These are phyloP conservation scores for Saturnispora quitensis DNA, from an alignment of 805 yeast species.

Conservation along the genomic window DNA sequence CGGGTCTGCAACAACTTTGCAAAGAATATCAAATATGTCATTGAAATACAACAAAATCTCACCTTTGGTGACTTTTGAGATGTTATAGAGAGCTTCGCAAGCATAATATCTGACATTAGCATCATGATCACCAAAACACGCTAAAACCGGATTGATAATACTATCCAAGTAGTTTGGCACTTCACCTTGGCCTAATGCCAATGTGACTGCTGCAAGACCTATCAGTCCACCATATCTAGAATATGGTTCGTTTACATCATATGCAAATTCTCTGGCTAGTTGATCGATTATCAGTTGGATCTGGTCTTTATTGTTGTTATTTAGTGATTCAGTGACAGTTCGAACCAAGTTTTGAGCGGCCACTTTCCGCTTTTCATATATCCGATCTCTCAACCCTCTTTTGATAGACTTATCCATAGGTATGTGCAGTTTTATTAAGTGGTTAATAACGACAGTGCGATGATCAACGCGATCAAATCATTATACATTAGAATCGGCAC, in stretches of 20 bases:
- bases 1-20: slow-evolving; percentile 81
- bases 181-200: slow-evolving; percentile 79
- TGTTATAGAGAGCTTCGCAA: slow-evolving; percentile 90
- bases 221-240: slow-evolving; percentile 93
- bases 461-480: slow-evolving; percentile 1
- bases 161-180: slow-evolving; percentile 77
- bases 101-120: slow-evolving; percentile 96
- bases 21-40: slow-evolving; percentile 88
- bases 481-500: not conserved
- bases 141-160: slow-evolving; percentile 85
- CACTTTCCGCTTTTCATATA: slow-evolving; percentile 68
- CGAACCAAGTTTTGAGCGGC: slow-evolving; percentile 76
- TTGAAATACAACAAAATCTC: slow-evolving; percentile 86
- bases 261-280: slow-evolving; percentile 66
- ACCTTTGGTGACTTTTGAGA: slow-evolving; percentile 94
- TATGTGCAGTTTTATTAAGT: not conserved
- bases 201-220: slow-evolving; percentile 92
- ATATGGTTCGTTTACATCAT: slow-evolving; percentile 76
- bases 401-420: slow-evolving; percentile 39
- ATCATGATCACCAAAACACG: slow-evolving; percentile 95
- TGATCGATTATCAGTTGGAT: slow-evolving; percentile 62
- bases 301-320: slow-evolving; percentile 44
- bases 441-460: not conserved
- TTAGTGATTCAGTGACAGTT: slow-evolving; percentile 59
- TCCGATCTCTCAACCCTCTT: slow-evolving; percentile 61